phyloP scores from a whole-genome alignment of 352 stramenopile genomes.

The Globisporangium camurandrum region DNA sequence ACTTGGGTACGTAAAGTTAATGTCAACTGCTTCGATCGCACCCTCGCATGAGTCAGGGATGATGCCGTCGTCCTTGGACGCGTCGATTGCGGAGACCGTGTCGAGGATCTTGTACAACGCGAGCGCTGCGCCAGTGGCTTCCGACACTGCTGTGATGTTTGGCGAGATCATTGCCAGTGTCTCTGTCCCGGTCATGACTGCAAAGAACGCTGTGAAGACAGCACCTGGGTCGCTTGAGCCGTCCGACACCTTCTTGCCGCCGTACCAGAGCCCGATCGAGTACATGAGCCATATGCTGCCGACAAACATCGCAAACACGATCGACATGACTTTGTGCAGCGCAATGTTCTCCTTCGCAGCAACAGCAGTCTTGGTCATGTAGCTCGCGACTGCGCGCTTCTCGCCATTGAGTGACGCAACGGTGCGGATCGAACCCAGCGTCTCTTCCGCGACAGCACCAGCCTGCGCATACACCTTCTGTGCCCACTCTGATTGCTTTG shows the following conservation, averaged over 20 bases:
- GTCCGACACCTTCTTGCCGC: slow-evolving; percentile 29
- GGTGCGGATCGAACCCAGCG: slow-evolving; percentile 61
- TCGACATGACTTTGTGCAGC: slow-evolving; percentile 14
- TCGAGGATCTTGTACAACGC: slow-evolving; percentile 52
- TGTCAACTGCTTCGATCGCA: slow-evolving; percentile 27
- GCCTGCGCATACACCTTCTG: slow-evolving; percentile 60
- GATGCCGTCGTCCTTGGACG: slow-evolving; percentile 19
- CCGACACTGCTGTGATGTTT: slow-evolving; percentile 27
- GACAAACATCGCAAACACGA: slow-evolving; percentile 27
- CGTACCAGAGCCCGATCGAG: slow-evolving; percentile 41
- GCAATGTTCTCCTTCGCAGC: slow-evolving; percentile 27
- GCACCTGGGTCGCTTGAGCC: slow-evolving; percentile 17
- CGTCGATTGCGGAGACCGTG: slow-evolving; percentile 36
- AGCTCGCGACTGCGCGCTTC: slow-evolving; percentile 31
- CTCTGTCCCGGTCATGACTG: slow-evolving; percentile 30
- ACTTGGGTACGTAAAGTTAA: too few species aligned
- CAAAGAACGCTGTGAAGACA: slow-evolving; percentile 40
- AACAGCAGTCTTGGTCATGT: slow-evolving; percentile 13
- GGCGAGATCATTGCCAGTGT: slow-evolving; percentile 36
- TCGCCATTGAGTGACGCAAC: slow-evolving; percentile 48
- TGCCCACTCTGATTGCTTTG: slow-evolving; percentile 38
- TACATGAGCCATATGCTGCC: slow-evolving; percentile 41
- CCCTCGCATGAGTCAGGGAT: slow-evolving; percentile 21
- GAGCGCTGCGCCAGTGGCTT: slow-evolving; percentile 27
- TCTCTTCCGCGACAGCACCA: slow-evolving; percentile 64